A percentile compares a stretch with the other conserved stretches of the same genome.
Evolutionary conservation across 164 flowering plant genomes (phyloP).

Genomic region (Tetrastigma voinierianum): DNA sequence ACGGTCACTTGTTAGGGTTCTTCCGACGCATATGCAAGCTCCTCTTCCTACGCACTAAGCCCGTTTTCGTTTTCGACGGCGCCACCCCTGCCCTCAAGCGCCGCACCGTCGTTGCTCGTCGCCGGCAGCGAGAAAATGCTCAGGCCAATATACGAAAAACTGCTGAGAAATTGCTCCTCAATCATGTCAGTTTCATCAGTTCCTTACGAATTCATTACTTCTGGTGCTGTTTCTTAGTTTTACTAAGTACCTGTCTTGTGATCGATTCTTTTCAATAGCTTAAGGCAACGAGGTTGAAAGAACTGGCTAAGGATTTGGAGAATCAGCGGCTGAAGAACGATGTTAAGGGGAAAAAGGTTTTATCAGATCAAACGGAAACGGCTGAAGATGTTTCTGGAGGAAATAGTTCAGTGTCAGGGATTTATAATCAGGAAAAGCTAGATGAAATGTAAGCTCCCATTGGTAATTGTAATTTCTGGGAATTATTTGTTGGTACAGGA

Average conservation of each 20-base stretch:
- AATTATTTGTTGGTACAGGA: not conserved
- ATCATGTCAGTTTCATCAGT: slow-evolving; percentile 49
- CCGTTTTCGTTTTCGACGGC: slow-evolving; percentile 94
- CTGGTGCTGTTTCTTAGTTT: no score
- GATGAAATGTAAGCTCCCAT: slow-evolving; percentile 65
- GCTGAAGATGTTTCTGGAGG: slow-evolving; percentile 8
- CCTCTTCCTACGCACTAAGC: slow-evolving; percentile 79
- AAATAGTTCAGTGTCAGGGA: slow-evolving; percentile 11
- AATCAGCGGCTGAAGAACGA: slow-evolving; percentile 39
- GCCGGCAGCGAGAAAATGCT: slow-evolving; percentile 90
- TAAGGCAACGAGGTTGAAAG: slow-evolving; percentile 66
- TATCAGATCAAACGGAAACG: slow-evolving; percentile 18
- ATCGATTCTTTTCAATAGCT: slow-evolving; percentile 39
- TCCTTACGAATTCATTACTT: not conserved
- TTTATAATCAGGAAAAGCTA: slow-evolving; percentile 46
- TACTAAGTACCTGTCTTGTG: not conserved
- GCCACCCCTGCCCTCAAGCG: slow-evolving; percentile 94
- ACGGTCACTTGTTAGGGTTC: slow-evolving; percentile 88
- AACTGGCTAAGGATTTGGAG: slow-evolving; percentile 55
- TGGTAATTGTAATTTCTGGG: not conserved
- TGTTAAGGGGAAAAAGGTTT: slow-evolving; percentile 53
- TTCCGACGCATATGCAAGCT: slow-evolving; percentile 94
- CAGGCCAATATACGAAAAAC: slow-evolving; percentile 90
- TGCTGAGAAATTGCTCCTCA: slow-evolving; percentile 91
- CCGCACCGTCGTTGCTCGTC: slow-evolving; percentile 85